phyloP scores from a whole-genome alignment of 176 grass and related monocot genomes.

The Saccharum officinarum region DNA sequence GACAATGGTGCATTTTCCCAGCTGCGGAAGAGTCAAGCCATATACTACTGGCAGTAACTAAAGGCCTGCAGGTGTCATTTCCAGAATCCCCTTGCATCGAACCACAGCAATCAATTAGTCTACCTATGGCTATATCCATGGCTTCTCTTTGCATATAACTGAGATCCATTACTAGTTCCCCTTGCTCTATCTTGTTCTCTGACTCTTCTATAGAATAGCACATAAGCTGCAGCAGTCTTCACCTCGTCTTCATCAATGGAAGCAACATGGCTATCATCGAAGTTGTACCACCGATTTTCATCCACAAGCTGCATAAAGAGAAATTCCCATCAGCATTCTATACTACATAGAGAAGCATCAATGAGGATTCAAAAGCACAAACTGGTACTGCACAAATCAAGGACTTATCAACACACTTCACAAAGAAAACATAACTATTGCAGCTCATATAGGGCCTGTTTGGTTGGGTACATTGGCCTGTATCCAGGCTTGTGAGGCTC shows the following conservation, averaged over 20 bases:
- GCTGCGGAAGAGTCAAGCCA: not conserved
- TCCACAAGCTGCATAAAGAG: conserved; percentile 72
- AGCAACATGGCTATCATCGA: conserved; percentile 94
- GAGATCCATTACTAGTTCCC: conserved; percentile 55
- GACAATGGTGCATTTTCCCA: not conserved
- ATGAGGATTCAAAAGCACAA: conserved; percentile 6
- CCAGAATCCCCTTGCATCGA: conserved; percentile 1
- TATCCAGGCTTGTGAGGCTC: not conserved
- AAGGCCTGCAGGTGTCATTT: not conserved
- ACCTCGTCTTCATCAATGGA: conserved; percentile 90
- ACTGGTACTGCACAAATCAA: conserved; percentile 1
- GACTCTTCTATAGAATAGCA: conserved; percentile 92
- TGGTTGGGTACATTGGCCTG: not conserved
- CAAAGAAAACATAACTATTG: conserved; percentile 9
- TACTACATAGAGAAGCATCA: conserved; percentile 1
- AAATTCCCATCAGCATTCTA: conserved; percentile 30
- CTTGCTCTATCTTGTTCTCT: conserved; percentile 52
- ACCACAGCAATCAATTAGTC: conserved; percentile 18
- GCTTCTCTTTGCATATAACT: conserved; percentile 43
- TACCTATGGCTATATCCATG: conserved; percentile 63
- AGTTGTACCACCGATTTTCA: conserved; percentile 95
- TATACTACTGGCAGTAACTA: not conserved
- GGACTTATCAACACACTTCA: not conserved
- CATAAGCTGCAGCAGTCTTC: conserved; percentile 94
- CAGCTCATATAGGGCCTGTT: not conserved